Evolutionary conservation across 768 basidiomycete genomes (phyloP), one percentile per base, ranked within the genome.

Genomic region (Boletus reticuloceps): DNA sequence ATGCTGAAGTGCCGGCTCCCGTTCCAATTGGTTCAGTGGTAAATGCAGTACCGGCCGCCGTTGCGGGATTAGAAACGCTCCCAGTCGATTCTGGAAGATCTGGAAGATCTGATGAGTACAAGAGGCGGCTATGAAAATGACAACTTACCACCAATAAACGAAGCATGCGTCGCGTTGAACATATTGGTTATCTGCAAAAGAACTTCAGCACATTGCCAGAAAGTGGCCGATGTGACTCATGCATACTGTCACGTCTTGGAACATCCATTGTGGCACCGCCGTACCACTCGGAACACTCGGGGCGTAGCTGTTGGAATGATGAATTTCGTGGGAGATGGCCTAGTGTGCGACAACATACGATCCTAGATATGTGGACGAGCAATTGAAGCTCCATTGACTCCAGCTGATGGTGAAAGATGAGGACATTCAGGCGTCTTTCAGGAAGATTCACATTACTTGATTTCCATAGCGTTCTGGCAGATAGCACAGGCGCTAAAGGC

Each of bases 191-290:
- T 51, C 75, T 79, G 46, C 6, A 36, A 51, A 49, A 27, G 22
- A 39, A 5, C n/a, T 20, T 57, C 38, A 65, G 41, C 9, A 56
- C 7, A 55, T 31, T 55, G 19, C 42, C n/a, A 17, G 17, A n/a
- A 20, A 8, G 55, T 17, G 14, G 9, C 4, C 0, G 12, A 22
- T 27, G 12, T 14, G 27, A 37, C 38, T 58, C 66, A 41, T n/a
- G 39, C 79, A 44, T 60, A 78, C 77, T 62, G 73, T 65, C n/a
- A 85, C 79, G 52, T 83, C 77, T 34, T 80, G 68, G 56, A 79
- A 87, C 13, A 84, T 84, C 85, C 85, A 87, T 10, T 76, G 76
- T 10, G 84, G 85, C 22, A 87, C 74, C 12, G 73, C 69, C 2
- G 79, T 73, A 10, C 77, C 78, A 0, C 60, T 53, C 3, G 85